Percentiles rank a stretch among this genome's conserved stretches.
These are phyloP conservation scores for Zoysia matrella DNA, from an alignment of 202 grass and related monocot genomes.

Conservation along the genomic window DNA sequence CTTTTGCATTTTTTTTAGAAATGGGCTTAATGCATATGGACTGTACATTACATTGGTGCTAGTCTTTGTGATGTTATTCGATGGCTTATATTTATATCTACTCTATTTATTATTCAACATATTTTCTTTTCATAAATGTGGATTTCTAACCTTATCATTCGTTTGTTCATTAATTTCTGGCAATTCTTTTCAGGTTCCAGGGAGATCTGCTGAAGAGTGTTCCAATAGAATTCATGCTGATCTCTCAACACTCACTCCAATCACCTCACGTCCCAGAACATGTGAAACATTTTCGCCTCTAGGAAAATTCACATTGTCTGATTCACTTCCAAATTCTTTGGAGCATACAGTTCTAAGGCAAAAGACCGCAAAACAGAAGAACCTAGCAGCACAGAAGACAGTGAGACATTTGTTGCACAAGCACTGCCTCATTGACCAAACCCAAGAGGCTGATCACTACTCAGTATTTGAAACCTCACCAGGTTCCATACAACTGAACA, in stretches of 20 bases:
- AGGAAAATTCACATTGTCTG: conserved; percentile 60
- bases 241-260: conserved; percentile 8
- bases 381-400: conserved; percentile 61
- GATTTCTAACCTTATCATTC: conserved; percentile 26
- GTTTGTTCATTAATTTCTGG: conserved; percentile 12
- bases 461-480: conserved; percentile 73
- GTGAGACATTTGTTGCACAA: conserved; percentile 79
- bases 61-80: not conserved
- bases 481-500: conserved; percentile 35
- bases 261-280: conserved; percentile 57
- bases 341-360: conserved; percentile 41
- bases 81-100: too few relatives aligned
- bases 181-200: conserved; percentile 66
- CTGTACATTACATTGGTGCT: conserved; percentile 10
- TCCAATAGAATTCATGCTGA: conserved; percentile 29
- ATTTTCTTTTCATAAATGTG: not conserved
- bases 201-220: conserved; percentile 77
- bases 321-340: conserved; percentile 41
- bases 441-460: conserved; percentile 25
- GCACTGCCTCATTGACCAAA: conserved; percentile 58
- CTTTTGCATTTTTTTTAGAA: conserved; percentile 3
- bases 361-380: conserved; percentile 63
- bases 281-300: conserved; percentile 65
- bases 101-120: conserved; percentile 12
- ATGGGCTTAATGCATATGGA: not conserved